These are phyloP conservation scores for Schizosaccharomyces osmophilus DNA, from an alignment of 805 yeast species.

Conservation along the genomic window DNA sequence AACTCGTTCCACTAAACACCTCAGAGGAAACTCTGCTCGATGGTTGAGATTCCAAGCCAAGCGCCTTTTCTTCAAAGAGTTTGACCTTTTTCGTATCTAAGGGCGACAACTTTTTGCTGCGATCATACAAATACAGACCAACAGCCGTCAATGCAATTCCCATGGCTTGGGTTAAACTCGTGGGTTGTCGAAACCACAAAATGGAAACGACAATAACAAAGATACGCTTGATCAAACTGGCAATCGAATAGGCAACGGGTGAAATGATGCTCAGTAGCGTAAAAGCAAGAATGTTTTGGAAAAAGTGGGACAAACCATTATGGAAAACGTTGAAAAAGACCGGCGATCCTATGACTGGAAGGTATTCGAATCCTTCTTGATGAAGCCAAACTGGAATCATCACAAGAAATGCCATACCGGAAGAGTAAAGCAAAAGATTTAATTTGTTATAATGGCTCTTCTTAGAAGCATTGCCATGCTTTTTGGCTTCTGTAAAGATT, in stretches of 20 bases:
- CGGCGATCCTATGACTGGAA: not conserved
- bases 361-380: conserved; percentile 25
- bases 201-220: conserved; percentile 61
- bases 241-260: conserved; percentile 66
- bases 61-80: not conserved
- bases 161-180: conserved; percentile 17
- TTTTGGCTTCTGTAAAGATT: conserved; percentile 28
- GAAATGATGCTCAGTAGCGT: conserved; percentile 59
- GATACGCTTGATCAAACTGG: conserved; percentile 71
- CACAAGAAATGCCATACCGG: conserved; percentile 41
- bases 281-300: conserved; percentile 60
- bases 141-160: conserved; percentile 17
- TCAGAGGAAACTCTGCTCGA: not conserved
- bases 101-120: not conserved
- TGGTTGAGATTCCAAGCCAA: not conserved
- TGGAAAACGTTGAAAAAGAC: conserved; percentile 19
- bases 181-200: conserved; percentile 28
- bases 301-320: conserved; percentile 55
- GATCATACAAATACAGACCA: conserved; percentile 3
- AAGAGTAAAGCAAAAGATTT: conserved; percentile 58
- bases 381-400: conserved; percentile 52
- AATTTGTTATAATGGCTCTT: conserved; percentile 44
- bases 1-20: not conserved
- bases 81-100: not conserved
- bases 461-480: conserved; percentile 3